Evolutionary conservation across 768 basidiomycete genomes (phyloP).

Genomic region (Calocera cornea): DNA sequence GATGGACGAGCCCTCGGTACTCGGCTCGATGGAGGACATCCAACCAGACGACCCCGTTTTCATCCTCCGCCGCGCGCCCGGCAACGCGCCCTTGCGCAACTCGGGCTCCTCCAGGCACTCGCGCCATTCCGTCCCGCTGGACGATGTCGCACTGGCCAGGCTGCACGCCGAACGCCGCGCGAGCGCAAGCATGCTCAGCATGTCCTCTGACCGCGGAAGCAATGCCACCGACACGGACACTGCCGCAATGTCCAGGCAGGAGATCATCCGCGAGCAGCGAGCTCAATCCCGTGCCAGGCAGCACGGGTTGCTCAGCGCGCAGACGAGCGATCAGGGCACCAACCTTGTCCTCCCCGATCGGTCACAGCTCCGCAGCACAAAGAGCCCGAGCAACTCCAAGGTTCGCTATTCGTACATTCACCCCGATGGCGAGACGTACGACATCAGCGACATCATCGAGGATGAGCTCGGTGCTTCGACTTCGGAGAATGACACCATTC

Average conservation of each 20-base stretch:
- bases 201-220: slow-evolving; percentile 8
- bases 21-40: slow-evolving; percentile 63
- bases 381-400: slow-evolving; percentile 34
- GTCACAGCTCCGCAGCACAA: slow-evolving; percentile 70
- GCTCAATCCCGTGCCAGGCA: slow-evolving; percentile 76
- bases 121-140: slow-evolving; percentile 61
- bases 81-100: slow-evolving; percentile 39
- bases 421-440: slow-evolving; percentile 76
- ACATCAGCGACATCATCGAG: slow-evolving; percentile 87
- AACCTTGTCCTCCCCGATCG: slow-evolving; percentile 79
- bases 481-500: not conserved
- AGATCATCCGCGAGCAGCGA: slow-evolving; percentile 88
- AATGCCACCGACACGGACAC: slow-evolving; percentile 9
- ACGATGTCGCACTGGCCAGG: slow-evolving; percentile 68
- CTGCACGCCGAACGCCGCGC: slow-evolving; percentile 46
- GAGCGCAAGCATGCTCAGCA: slow-evolving; percentile 10
- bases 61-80: slow-evolving; percentile 67
- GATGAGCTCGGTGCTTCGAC: slow-evolving; percentile 56
- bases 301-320: slow-evolving; percentile 70
- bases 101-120: slow-evolving; percentile 44
- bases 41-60: slow-evolving; percentile 76
- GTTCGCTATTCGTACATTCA: slow-evolving; percentile 93
- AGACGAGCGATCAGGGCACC: slow-evolving; percentile 74
- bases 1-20: slow-evolving; percentile 58
- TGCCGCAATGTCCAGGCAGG: slow-evolving; percentile 47